Conservation (phyloP, 345 rosid genomes). For the Pistacia atlantica region DNA sequence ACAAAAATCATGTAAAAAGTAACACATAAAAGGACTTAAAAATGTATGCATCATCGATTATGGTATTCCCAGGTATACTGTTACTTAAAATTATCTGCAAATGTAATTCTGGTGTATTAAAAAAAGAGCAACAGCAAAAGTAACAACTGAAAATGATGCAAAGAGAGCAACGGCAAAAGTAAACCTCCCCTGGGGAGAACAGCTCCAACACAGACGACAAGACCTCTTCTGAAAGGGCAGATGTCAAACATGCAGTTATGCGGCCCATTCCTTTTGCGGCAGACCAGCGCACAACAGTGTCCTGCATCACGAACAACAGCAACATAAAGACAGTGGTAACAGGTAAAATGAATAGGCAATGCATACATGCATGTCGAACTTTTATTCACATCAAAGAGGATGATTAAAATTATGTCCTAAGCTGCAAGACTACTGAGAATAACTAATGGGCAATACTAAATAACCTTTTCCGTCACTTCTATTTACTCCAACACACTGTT, state of each 20-base stretch:
- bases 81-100: not conserved
- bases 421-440: not conserved
- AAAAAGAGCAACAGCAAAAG: constrained; percentile 8
- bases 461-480: not conserved
- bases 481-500: not conserved
- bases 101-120: constrained; percentile 4
- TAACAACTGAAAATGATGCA: not conserved
- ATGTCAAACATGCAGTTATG: constrained; percentile 80
- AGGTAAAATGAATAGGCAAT: constrained; percentile 9
- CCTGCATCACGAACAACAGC: constrained; percentile 49
- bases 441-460: not conserved
- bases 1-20: constrained; percentile 3
- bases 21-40: constrained; percentile 7
- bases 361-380: constrained; percentile 9
- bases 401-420: not conserved
- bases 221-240: constrained; percentile 82
- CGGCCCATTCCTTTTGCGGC: constrained; percentile 99
- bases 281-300: constrained; percentile 99
- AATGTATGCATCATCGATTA: not conserved
- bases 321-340: constrained; percentile 19
- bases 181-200: constrained; percentile 92
- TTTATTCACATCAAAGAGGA: constrained; percentile 1
- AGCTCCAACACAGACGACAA: constrained; percentile 85
- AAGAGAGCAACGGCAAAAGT: constrained; percentile 14
- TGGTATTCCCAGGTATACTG: not conserved